Conservation (phyloP, 2,329 filamentous ascomycete genomes). For the Arthroderma sp. region DNA sequence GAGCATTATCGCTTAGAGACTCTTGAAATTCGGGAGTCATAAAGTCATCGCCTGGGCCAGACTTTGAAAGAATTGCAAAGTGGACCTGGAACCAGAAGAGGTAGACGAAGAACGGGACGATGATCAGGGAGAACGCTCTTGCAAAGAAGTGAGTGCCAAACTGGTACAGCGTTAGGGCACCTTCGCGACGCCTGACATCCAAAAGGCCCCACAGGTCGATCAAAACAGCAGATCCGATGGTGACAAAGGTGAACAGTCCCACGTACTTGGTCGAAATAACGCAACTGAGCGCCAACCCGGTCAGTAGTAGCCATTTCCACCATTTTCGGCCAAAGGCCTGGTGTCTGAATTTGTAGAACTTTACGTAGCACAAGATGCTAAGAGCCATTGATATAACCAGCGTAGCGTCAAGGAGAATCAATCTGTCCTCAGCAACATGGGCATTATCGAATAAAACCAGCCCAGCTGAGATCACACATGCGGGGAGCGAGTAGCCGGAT, state of each 20-base stretch:
- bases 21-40: conserved; percentile 98
- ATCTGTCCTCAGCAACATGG: conserved; percentile 86
- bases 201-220: conserved; percentile 94
- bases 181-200: conserved; percentile 71
- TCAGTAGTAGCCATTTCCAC: conserved; percentile 99
- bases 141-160: conserved; percentile 87
- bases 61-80: conserved; percentile 75
- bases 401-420: conserved; percentile 90
- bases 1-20: conserved; percentile 84
- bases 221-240: conserved; percentile 81
- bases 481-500: conserved; percentile 90
- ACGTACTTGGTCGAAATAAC: conserved; percentile 99
- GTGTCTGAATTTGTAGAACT: conserved; percentile 93
- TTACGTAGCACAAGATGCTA: conserved; percentile 85
- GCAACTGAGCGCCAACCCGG: conserved; percentile 86
- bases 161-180: conserved; percentile 61
- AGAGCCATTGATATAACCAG: conserved; percentile 92
- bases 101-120: conserved; percentile 94
- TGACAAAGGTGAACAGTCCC: conserved; percentile 90
- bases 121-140: conserved; percentile 69
- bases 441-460: conserved; percentile 93
- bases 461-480: conserved; percentile 72
- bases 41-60: conserved; percentile 93
- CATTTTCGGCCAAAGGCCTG: conserved; percentile 84
- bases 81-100: conserved; percentile 99